Evolutionary conservation across 78 protist genomes (phyloP).

Genomic region (Polysphondylium violaceum): DNA sequence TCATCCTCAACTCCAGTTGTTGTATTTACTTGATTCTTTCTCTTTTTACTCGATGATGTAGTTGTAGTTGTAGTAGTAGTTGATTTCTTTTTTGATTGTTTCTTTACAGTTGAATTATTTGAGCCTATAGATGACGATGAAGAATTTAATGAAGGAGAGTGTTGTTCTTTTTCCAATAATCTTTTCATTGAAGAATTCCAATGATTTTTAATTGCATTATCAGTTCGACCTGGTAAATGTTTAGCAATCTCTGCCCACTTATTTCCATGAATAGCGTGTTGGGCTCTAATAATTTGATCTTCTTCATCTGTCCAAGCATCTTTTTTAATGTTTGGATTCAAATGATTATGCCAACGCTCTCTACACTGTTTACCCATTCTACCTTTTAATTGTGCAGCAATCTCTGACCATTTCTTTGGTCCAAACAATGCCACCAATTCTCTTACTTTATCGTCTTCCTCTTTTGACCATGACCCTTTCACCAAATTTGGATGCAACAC

Average conservation of each 20-base stretch:
- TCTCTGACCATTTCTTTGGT: conserved; percentile 91
- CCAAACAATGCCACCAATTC: conserved; percentile 87
- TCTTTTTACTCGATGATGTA: not conserved
- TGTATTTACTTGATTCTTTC: not conserved
- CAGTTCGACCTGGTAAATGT: conserved; percentile 93
- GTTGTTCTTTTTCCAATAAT: not conserved
- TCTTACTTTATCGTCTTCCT: conserved; percentile 84
- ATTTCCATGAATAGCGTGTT: conserved; percentile 88
- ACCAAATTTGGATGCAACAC: conserved; percentile 90
- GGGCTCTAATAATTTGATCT: conserved; percentile 85
- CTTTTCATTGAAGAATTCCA: conserved; percentile 94
- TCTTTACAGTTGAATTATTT: too few relatives aligned
- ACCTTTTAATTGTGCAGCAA: conserved; percentile 86
- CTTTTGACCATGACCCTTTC: conserved; percentile 96
- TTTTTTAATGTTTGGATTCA: conserved; percentile 86
- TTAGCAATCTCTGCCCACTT: conserved; percentile 94
- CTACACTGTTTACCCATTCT: conserved; percentile 95
- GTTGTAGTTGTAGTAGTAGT: too few relatives aligned
- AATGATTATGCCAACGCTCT: conserved; percentile 93
- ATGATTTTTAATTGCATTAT: conserved; percentile 96
- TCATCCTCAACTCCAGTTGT: not conserved
- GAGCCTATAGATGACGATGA: too few relatives aligned
- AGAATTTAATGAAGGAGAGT: too few relatives aligned
- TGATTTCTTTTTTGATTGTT: conserved; percentile 27
- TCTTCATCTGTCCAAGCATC: conserved; percentile 92